Percentiles rank a stretch among this genome's conserved stretches.
phyloP scores from a whole-genome alignment of 306 rosid genomes.

The Adenanthera pavonina region DNA sequence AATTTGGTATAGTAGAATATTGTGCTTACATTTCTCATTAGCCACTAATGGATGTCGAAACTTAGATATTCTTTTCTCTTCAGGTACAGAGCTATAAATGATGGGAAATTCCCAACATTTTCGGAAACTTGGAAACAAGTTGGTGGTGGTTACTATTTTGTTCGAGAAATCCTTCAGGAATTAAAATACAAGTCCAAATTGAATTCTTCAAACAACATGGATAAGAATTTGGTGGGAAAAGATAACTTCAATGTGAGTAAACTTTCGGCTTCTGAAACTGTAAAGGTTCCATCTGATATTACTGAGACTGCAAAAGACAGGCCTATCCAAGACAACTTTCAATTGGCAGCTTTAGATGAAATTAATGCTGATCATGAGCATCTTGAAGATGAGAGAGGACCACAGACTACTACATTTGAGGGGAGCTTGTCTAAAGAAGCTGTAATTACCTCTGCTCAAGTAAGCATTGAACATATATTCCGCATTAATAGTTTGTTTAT shows the following conservation, averaged over 20 bases:
- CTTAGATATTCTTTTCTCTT: conserved; percentile 23
- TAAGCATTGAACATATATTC: conserved; percentile 44
- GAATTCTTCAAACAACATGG: conserved; percentile 31
- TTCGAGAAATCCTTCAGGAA: conserved; percentile 63
- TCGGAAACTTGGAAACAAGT: conserved; percentile 43
- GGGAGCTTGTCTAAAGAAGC: conserved; percentile 41
- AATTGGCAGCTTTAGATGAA: conserved; percentile 22
- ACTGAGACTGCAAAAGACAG: conserved; percentile 32
- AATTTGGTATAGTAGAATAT: conserved; percentile 21
- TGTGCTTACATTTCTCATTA: conserved; percentile 10
- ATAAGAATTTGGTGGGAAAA: conserved; percentile 34
- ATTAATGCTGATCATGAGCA: conserved; percentile 27
- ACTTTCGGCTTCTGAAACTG: conserved; percentile 24
- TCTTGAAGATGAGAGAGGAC: conserved; percentile 43
- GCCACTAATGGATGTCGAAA: background rate
- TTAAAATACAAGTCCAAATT: conserved; percentile 49
- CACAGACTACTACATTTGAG: conserved; percentile 29
- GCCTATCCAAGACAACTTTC: conserved; percentile 31
- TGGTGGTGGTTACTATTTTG: conserved; percentile 64
- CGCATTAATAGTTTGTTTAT: background rate
- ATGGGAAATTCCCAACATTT: conserved; percentile 59
- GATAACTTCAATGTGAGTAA: conserved; percentile 11
- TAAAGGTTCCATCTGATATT: conserved; percentile 35
- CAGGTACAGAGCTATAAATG: conserved; percentile 67
- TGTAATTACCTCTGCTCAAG: conserved; percentile 38